Base-by-base conservation (phyloP, 164 flowering plant species). In the Vitis rupestris region DNA sequence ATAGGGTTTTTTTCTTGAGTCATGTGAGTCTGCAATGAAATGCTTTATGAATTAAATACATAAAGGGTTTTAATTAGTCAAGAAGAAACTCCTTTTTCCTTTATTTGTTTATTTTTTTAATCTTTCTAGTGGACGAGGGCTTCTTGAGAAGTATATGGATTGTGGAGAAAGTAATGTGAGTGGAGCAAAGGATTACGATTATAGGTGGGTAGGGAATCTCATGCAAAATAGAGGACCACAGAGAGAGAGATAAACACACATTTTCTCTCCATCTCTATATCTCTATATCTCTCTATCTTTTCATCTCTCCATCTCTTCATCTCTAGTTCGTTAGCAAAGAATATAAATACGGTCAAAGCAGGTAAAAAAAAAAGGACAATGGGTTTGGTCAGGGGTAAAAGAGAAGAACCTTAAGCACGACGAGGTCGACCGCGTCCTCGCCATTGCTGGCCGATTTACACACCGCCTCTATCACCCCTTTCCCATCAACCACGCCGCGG, bases 291-390 rank as follows among this genome's bases (percentile, higher is more conserved):
- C 14, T 52, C 0, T 30, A 3, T 66, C 19, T 52, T 37, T 17
- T 54, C 27, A 17, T 61, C 31, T 47, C 23, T 50, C 8, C 50
- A 19, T 19, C 23, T 69, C 61, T 13, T 8, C 44, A 2, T 30
- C 4, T 27, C 5, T 63, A 23, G 67, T 77, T 72, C 76, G 80
- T 14, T 50, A 30, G 2, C 59, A 31, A 59, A 52, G 74, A 77
- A 70, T 67, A 74, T 56, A 30, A 55, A 66, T 68, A 71, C 78
- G 75, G 72, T 74, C 75, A 74, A 74, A 70, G 78, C 75, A 67
- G 75, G 75, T 74, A 76, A 76, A 69, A 72, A 76, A 76, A 69
- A 72, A 77, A 63, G 23, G 55, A 55, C 44, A 68, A 14, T 29
- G 15, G 50, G 2, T 30, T 2, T 47, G 54, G 55, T 65, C 68